These are phyloP conservation scores for Russula vinacea DNA, from an alignment of 768 basidiomycete genomes.

Conservation along the genomic window DNA sequence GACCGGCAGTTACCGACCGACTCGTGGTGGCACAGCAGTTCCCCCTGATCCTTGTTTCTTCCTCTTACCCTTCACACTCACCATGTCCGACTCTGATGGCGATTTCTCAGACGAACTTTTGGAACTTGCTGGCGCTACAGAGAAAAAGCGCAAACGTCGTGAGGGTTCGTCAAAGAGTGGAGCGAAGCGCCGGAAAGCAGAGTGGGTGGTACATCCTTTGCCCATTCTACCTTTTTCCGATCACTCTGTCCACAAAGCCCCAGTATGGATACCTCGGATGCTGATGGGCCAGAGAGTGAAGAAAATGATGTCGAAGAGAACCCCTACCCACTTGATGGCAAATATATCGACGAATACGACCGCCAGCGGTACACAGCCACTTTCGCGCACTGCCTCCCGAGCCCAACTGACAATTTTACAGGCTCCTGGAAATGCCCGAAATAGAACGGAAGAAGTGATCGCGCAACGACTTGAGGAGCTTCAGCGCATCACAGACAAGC, in stretches of 20 bases:
- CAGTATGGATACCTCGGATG: conserved; percentile 41
- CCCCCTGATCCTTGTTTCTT: not conserved
- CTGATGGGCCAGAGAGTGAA: conserved; percentile 61
- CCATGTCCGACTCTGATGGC: conserved; percentile 52
- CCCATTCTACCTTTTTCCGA: conserved; percentile 4
- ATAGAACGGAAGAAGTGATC: conserved; percentile 87
- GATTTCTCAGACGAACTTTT: conserved; percentile 71
- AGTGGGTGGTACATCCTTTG: conserved; percentile 46
- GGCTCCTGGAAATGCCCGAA: conserved; percentile 77
- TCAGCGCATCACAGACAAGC: conserved; percentile 68
- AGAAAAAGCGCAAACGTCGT: conserved; percentile 64
- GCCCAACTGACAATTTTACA: conserved; percentile 36
- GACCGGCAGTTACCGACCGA: not conserved
- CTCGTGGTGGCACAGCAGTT: not conserved
- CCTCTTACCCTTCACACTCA: conserved; percentile 9
- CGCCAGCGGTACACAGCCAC: conserved; percentile 57
- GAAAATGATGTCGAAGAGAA: conserved; percentile 53
- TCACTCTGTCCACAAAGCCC: not conserved
- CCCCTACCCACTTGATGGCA: conserved; percentile 88
- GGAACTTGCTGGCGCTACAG: conserved; percentile 67
- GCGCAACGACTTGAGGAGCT: conserved; percentile 77
- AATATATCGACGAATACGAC: conserved; percentile 83
- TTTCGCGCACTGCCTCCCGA: conserved; percentile 30
- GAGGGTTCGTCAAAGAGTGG: conserved; percentile 45
- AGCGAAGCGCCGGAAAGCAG: conserved; percentile 67